These are phyloP conservation scores for Fraxinus pennsylvanica DNA, from an alignment of 257 asterid genomes.

Conservation along the genomic window DNA sequence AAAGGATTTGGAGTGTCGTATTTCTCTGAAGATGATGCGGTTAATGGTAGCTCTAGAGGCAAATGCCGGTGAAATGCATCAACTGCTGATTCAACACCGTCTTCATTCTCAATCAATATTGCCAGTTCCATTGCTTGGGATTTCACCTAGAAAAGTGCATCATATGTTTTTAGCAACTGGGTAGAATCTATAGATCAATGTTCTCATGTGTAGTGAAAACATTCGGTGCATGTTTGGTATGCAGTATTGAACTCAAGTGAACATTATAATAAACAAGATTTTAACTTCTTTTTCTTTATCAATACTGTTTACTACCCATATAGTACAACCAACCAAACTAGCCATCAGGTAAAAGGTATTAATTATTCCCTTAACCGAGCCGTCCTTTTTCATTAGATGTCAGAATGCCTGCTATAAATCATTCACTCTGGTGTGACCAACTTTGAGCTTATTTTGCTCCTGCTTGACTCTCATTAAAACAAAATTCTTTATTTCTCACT, in stretches of 20 bases:
- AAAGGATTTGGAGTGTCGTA: slow-evolving; percentile 55
- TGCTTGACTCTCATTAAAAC: too few relatives aligned
- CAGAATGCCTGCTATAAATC: too few relatives aligned
- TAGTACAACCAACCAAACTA: too few relatives aligned
- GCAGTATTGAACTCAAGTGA: too few relatives aligned
- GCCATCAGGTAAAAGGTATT: too few relatives aligned
- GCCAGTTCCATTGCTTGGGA: slow-evolving; percentile 74
- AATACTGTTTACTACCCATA: too few relatives aligned
- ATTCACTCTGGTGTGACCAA: too few relatives aligned
- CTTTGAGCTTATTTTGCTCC: too few relatives aligned
- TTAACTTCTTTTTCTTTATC: too few relatives aligned
- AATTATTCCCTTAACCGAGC: too few relatives aligned
- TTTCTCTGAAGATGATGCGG: slow-evolving; percentile 42
- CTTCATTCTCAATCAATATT: slow-evolving; percentile 61
- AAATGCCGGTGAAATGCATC: slow-evolving; percentile 89
- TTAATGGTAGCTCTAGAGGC: slow-evolving; percentile 68
- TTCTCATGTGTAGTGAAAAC: background rate
- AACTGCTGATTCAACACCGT: slow-evolving; percentile 90
- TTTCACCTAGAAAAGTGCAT: slow-evolving; percentile 56
- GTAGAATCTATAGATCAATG: background rate
- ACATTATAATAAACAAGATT: background rate
- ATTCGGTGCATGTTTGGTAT: background rate
- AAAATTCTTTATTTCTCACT: too few relatives aligned
- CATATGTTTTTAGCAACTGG: background rate
- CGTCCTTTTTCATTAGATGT: too few relatives aligned